A percentile compares a stretch with the other conserved stretches of the same genome.
phyloP scores from a whole-genome alignment of 2,329 filamentous ascomycete species.

The Talaromyces funiculosus region DNA sequence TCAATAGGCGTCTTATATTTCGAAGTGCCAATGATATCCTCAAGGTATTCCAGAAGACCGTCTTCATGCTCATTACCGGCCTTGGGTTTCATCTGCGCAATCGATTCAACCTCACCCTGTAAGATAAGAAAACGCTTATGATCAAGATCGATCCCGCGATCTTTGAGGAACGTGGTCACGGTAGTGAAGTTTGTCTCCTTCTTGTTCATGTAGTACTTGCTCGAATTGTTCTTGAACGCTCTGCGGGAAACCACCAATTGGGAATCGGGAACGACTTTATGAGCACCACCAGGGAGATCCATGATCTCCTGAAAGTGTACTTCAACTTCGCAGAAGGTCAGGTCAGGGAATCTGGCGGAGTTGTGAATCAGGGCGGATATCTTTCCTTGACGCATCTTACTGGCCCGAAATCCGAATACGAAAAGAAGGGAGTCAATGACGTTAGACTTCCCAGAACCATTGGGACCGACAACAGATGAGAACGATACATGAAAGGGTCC shows the following conservation, averaged over 20 bases:
- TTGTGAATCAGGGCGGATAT: constrained; percentile 97
- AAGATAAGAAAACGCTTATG: constrained; percentile 97
- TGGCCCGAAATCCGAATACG: constrained; percentile 97
- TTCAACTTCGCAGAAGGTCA: constrained; percentile 90
- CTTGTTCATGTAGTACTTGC: constrained; percentile 95
- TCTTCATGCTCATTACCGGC: constrained; percentile 93
- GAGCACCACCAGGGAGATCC: constrained; percentile 71
- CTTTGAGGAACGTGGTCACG: constrained; percentile 80
- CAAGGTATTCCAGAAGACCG: constrained; percentile 89
- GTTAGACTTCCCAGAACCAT: constrained; percentile 97
- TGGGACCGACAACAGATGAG: constrained; percentile 94
- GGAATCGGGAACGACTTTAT: constrained; percentile 75
- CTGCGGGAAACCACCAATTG: constrained; percentile 81
- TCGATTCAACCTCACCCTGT: constrained; percentile 96
- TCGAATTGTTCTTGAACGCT: constrained; percentile 96
- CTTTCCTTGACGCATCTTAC: constrained; percentile 99
- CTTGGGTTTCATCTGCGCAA: constrained; percentile 98
- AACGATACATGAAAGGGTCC: constrained; percentile 96
- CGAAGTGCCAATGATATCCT: constrained; percentile 97
- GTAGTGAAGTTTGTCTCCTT: constrained; percentile 86
- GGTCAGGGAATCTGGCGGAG: constrained; percentile 75
- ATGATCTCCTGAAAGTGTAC: constrained; percentile 96
- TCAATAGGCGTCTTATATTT: constrained; percentile 98
- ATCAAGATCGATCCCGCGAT: constrained; percentile 87
- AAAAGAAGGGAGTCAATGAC: constrained; percentile 97